Percentiles rank a stretch among this genome's conserved stretches.
phyloP scores from a whole-genome alignment of 2,329 filamentous ascomycete species.

The Zasmidium cellare region DNA sequence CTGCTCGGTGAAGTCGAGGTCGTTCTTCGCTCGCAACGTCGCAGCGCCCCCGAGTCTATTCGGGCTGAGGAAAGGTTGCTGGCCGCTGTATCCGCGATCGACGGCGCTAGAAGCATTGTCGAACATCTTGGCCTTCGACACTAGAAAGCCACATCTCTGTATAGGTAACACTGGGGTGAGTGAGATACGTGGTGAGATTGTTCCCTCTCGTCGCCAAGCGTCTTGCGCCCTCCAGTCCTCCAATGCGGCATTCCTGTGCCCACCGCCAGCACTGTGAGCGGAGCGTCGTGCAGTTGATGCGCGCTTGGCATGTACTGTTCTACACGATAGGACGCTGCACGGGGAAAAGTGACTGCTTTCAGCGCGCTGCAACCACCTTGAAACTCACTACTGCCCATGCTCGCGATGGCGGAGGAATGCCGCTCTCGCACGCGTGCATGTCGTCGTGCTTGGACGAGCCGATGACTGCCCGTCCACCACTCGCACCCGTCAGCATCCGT shows the following conservation, averaged over 20 bases:
- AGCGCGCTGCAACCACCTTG: constrained; percentile 2
- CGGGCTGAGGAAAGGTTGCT: constrained; percentile 8
- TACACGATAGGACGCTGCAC: constrained; percentile 7
- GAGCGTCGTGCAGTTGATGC: neutral
- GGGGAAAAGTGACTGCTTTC: neutral
- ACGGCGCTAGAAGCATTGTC: constrained; percentile 20
- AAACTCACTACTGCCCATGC: constrained; percentile 7
- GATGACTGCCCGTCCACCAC: constrained; percentile 7
- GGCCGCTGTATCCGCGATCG: constrained; percentile 21
- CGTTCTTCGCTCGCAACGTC: neutral
- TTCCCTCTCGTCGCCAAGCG: neutral
- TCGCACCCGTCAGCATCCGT: constrained; percentile 12
- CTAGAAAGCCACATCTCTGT: constrained; percentile 13
- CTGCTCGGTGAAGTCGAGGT: neutral
- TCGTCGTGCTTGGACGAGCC: neutral
- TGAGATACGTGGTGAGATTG: neutral
- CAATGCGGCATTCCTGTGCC: neutral
- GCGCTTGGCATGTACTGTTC: constrained; percentile 4
- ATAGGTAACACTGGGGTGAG: constrained; percentile 5
- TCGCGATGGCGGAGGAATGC: constrained; percentile 6
- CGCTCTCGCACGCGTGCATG: constrained; percentile 5
- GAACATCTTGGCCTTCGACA: constrained; percentile 18
- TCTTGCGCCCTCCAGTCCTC: neutral
- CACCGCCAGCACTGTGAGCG: neutral
- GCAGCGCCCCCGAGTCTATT: neutral